A percentile compares a stretch with the other conserved stretches of the same genome.
phyloP scores from a whole-genome alignment of 305 asterid genomes.

The Fraxinus albicans region DNA sequence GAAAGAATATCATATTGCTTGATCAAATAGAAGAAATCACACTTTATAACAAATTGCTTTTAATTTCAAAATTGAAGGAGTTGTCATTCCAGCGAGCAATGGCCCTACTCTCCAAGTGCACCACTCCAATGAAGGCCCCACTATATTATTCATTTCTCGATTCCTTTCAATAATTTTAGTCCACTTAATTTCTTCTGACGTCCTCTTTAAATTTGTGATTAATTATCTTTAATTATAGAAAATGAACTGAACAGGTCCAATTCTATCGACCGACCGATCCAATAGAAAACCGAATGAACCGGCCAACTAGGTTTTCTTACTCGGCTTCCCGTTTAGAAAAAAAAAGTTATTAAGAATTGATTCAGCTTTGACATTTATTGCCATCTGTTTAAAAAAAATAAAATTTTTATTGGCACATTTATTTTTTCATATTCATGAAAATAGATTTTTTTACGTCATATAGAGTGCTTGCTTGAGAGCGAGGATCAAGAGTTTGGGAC shows the following conservation, averaged over 20 bases:
- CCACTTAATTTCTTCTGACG: neutral
- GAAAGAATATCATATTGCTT: neutral
- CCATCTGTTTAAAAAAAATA: no score
- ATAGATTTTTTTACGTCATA: no score
- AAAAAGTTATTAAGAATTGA: no score
- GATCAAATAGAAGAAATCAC: neutral
- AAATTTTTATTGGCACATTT: no score
- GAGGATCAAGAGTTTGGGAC: no score
- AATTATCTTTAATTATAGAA: neutral
- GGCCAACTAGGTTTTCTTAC: no score
- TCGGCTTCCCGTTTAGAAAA: no score
- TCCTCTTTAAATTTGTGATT: neutral
- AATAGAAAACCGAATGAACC: no score
- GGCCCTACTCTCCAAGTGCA: conserved; percentile 1
- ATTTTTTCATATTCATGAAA: no score
- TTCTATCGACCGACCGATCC: neutral
- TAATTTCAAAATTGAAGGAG: neutral
- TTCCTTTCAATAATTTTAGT: neutral
- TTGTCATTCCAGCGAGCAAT: neutral
- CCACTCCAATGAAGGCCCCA: neutral
- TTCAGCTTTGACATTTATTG: no score
- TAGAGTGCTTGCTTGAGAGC: no score
- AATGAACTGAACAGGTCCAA: neutral
- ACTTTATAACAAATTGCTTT: neutral
- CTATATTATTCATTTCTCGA: neutral